Base-by-base conservation (phyloP, 768 basidiomycete species). In the Mrakia gelida region DNA sequence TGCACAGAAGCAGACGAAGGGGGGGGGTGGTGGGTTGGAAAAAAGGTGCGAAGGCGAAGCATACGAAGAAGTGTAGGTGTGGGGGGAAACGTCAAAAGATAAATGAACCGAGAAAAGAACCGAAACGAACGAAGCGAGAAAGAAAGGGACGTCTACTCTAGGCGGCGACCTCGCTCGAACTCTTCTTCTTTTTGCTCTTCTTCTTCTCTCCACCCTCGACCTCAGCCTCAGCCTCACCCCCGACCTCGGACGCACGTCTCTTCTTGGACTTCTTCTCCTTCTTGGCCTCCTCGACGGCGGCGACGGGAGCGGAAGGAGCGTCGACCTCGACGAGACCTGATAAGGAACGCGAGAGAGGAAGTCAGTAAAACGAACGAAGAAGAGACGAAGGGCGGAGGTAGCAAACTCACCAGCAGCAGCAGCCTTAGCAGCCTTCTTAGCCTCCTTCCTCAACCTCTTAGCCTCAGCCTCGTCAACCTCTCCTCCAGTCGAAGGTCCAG, bases 171-270 rank as follows among this genome's bases (percentile, higher is more conserved):
- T 78, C 43, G 54, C 61, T 70, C 75, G 82, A 82, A 82, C 84
- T 84, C 84, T 84, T 84, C 83, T 84, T 84, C 82, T 84, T 84
- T 84, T 81, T 84, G 83, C 83, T 84, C 54, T 84, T 84, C 49
- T 83, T 83, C 30, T 81, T 83, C 52, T 76, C 82, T 21, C 70
- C 79, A 15, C 73, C 80, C 34, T 74, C 81, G 52, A 73, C 76
- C n/a, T 62, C 75, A 21, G 75, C 80, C 28, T 79, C 79, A 28
- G 71, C 83, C 38, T 81, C 81, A 21, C 49, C 76, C 26, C 38
- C 81, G 34, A 61, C 80, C 65, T 84, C 84, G 45, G 81, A 80
- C 59, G 83, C 83, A 75, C 83, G 76, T 76, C 85, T 76, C 83
- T 86, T 86, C 83, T 85, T 86, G 18, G 80, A 81, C 80, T 83